A percentile compares a stretch with the other conserved stretches of the same genome.
Evolutionary conservation across 1,284 basidiomycete genomes (phyloP).

Genomic region (Schizophyllum commune): DNA sequence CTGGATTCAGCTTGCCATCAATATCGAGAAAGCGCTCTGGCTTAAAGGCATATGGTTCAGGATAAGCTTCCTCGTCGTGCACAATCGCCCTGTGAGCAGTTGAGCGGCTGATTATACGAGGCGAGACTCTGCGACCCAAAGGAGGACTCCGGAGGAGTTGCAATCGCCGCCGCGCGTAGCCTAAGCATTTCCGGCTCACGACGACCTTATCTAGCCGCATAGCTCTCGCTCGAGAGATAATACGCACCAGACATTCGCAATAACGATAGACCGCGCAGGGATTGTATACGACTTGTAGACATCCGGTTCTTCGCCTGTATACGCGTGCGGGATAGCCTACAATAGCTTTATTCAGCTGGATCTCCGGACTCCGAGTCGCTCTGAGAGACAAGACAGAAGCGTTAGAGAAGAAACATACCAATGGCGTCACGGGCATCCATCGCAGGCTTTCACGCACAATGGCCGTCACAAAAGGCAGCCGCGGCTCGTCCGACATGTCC

Average conservation of each 20-base stretch:
- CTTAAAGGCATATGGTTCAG: slow-evolving; percentile 20
- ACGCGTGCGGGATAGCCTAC: neutral
- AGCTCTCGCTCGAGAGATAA: too few species aligned
- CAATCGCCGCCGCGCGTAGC: too few species aligned
- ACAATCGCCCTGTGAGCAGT: too few species aligned
- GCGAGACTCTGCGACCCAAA: too few species aligned
- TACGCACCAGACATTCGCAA: slow-evolving; percentile 7
- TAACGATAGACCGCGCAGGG: neutral
- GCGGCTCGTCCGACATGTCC: slow-evolving; percentile 10
- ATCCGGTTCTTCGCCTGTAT: neutral
- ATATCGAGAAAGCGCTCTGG: slow-evolving; percentile 22
- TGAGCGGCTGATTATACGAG: too few species aligned
- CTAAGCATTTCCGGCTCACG: too few species aligned
- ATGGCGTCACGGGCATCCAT: slow-evolving; percentile 8
- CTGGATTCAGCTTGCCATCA: slow-evolving; percentile 20
- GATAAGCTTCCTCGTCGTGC: slow-evolving; percentile 19
- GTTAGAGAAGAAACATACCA: neutral
- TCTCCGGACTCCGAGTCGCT: too few species aligned
- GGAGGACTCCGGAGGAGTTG: too few species aligned
- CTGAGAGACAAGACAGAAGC: too few species aligned
- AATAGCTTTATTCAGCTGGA: too few species aligned
- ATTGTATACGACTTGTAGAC: neutral
- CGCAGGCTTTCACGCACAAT: slow-evolving; percentile 18
- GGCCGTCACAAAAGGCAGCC: slow-evolving; percentile 17
- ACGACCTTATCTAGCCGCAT: too few species aligned